phyloP scores from a whole-genome alignment of 2,329 filamentous ascomycete genomes.

The Aspergillus sp. region DNA sequence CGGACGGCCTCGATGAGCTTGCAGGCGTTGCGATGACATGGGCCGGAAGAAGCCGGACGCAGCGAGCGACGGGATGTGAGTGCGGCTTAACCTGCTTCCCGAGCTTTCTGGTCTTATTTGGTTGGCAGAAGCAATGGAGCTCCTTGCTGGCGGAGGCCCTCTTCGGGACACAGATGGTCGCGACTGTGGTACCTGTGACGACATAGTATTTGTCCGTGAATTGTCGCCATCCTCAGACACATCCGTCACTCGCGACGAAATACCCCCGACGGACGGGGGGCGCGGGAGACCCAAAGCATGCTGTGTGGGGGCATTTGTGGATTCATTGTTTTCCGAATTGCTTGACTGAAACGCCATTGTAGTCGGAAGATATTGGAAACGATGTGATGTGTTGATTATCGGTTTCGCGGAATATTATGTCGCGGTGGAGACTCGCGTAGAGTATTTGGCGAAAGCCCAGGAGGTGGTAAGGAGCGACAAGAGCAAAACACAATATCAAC shows the following conservation, averaged over 20 bases:
- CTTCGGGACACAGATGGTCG: constrained; percentile 59
- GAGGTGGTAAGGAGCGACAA: constrained; percentile 17
- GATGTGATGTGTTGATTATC: constrained; percentile 14
- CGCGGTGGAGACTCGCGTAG: constrained; percentile 6
- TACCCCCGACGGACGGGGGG: constrained; percentile 44
- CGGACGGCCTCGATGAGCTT: constrained; percentile 73
- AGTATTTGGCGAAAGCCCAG: background rate
- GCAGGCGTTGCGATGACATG: constrained; percentile 93
- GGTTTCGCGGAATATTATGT: constrained; percentile 23
- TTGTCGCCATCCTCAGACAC: constrained; percentile 54
- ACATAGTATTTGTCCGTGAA: constrained; percentile 41
- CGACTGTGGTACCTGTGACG: constrained; percentile 55
- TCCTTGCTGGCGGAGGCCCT: constrained; percentile 43
- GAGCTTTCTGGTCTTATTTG: constrained; percentile 53
- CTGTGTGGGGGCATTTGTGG: constrained; percentile 38
- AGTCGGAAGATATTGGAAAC: background rate
- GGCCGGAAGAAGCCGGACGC: constrained; percentile 92
- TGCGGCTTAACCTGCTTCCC: constrained; percentile 70
- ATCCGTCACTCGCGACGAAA: constrained; percentile 72
- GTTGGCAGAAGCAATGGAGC: constrained; percentile 42
- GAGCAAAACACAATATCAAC: background rate
- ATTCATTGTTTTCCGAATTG: constrained; percentile 43
- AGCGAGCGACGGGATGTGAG: constrained; percentile 85
- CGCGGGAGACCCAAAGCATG: constrained; percentile 54
- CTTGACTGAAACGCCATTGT: constrained; percentile 26